These are phyloP conservation scores for Sophora flavescens DNA, from an alignment of 306 rosid species.

Conservation along the genomic window DNA sequence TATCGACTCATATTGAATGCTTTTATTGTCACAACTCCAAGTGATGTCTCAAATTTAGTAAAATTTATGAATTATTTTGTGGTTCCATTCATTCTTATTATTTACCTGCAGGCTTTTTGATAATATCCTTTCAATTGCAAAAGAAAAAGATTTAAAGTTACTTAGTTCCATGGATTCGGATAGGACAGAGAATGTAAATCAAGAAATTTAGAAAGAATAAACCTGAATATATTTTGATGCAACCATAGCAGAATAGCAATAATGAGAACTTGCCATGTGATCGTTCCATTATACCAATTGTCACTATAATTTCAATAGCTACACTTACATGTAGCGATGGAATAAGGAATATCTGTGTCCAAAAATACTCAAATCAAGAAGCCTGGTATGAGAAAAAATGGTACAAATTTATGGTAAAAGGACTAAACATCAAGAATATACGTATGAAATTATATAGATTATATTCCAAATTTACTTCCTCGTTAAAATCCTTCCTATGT, in stretches of 20 bases:
- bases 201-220: constrained; percentile 14
- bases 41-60: constrained; percentile 82
- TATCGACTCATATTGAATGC: constrained; percentile 64
- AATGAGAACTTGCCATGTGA: constrained; percentile 88
- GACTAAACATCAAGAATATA: not conserved
- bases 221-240: constrained; percentile 68
- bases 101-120: constrained; percentile 78
- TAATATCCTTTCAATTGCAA: constrained; percentile 60
- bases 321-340: constrained; percentile 49
- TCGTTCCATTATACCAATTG: constrained; percentile 62
- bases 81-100: constrained; percentile 85
- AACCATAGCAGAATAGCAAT: constrained; percentile 63
- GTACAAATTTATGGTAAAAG: not conserved
- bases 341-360: constrained; percentile 80
- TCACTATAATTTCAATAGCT: constrained; percentile 49
- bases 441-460: too few relatives aligned
- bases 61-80: constrained; percentile 83
- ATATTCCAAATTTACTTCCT: constrained; percentile 57
- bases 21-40: constrained; percentile 81
- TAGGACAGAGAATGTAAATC: constrained; percentile 28
- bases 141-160: not conserved
- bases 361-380: constrained; percentile 79
- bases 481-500: constrained; percentile 80
- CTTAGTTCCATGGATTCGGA: constrained; percentile 2
- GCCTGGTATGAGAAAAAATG: constrained; percentile 59